A percentile compares a stretch with the other conserved stretches of the same genome.
Conservation (phyloP, 1,284 basidiomycete genomes). For the Fomes fomentarius region DNA sequence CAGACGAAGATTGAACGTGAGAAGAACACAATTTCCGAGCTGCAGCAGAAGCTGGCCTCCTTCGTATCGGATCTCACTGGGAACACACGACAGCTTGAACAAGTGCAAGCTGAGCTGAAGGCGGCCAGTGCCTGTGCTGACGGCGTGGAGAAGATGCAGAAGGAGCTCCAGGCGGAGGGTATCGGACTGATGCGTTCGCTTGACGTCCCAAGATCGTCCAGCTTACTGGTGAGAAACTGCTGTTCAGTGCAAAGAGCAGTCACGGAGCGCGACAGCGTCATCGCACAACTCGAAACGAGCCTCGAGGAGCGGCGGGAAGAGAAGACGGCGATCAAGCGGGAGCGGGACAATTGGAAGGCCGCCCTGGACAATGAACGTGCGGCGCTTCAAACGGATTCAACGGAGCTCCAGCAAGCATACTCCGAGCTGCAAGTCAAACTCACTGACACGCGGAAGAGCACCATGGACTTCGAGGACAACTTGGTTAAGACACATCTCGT, state of each 20-base stretch:
- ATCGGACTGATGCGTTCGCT: constrained; percentile 73
- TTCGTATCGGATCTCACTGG: constrained; percentile 54
- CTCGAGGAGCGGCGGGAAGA: constrained; percentile 56
- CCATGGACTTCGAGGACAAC: constrained; percentile 61
- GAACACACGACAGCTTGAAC: constrained; percentile 60
- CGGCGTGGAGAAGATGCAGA: constrained; percentile 71
- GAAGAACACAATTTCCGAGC: constrained; percentile 48
- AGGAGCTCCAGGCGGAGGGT: constrained; percentile 73
- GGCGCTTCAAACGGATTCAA: constrained; percentile 48
- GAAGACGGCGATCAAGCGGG: constrained; percentile 47
- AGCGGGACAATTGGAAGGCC: constrained; percentile 44
- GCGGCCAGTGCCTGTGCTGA: constrained; percentile 66
- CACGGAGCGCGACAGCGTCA: constrained; percentile 55
- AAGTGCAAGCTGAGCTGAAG: constrained; percentile 61
- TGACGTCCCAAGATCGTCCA: constrained; percentile 81
- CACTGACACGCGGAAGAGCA: constrained; percentile 50
- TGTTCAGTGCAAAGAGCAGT: constrained; percentile 66
- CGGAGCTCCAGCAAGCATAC: constrained; percentile 67
- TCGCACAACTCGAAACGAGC: constrained; percentile 62
- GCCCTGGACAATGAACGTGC: constrained; percentile 54
- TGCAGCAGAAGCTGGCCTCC: constrained; percentile 62
- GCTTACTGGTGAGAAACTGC: constrained; percentile 68
- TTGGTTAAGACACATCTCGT: constrained; percentile 58
- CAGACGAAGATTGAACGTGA: constrained; percentile 49
- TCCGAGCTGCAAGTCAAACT: constrained; percentile 65